Evolutionary conservation across 1,284 basidiomycete genomes (phyloP), one percentile per base, ranked within the genome.

Genomic region (Ceratobasidium sp.): DNA sequence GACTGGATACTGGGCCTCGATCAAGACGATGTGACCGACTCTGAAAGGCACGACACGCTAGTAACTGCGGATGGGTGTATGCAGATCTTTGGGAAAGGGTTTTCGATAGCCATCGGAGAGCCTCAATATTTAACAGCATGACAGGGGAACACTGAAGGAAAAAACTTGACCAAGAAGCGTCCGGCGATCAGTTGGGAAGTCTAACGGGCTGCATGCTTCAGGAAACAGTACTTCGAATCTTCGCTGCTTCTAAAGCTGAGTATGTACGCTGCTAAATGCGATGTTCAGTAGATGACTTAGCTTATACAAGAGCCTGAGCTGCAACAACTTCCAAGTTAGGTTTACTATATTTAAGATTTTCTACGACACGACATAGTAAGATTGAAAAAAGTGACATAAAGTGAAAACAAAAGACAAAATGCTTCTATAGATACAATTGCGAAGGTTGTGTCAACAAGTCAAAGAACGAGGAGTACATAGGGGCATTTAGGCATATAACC

Each of bases 11-110:
- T 64, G 20, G 48, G 26, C 50, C 17, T 50, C 57, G 42, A 61
- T 68, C 44, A 38, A 33, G 64, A 77, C 48, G 52, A 77, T 77
- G 74, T 46, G 52, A 52, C 26, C 26, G 9, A 52, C 20, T 33
- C 33, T 38, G 7, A n/a, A 26, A 42, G 54, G 59, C n/a, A 38
- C 6, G 40, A 28, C 28, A 9, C 56, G 52, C 64, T 28, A n/a
- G 50, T 42, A 26, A 48, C 44, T 10, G 64, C 52, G 6, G 52
- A 59, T 38, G 42, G 23, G 64, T 66, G 23, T 67, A 67, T 48
- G 64, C 74, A 6, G 64, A 68, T n/a, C 26, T 71, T 54, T 28
- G 70, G 23, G 46, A 59, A 26, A 42, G 26, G 33, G 69, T 42
- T 5, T 26, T 40, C 1, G 38, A 57, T 42, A 46, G 33, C 17